These are phyloP conservation scores for Leptodontidium sp. DNA, from an alignment of 2,329 filamentous ascomycete genomes.

Conservation along the genomic window DNA sequence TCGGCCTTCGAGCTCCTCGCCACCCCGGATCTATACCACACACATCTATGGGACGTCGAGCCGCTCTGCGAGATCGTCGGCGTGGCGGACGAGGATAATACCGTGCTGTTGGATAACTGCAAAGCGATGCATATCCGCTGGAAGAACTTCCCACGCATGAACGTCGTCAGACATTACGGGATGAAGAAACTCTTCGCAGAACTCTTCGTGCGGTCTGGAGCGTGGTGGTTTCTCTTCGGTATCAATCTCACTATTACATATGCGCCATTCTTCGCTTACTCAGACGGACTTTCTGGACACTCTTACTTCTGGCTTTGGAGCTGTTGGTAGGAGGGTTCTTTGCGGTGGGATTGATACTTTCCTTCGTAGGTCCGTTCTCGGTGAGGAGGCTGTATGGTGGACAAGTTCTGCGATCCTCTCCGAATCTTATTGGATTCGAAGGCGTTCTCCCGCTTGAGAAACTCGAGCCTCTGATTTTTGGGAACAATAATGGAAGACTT, in stretches of 20 bases:
- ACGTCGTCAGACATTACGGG: conserved; percentile 3
- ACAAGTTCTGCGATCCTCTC: conserved; percentile 27
- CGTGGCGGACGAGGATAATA: conserved; percentile 43
- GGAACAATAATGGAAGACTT: conserved; percentile 32
- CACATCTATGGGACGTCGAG: conserved; percentile 46
- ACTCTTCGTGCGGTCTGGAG: conserved; percentile 15
- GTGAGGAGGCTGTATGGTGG: conserved; percentile 32
- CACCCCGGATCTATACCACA: conserved; percentile 40
- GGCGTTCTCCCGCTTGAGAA: conserved; percentile 26
- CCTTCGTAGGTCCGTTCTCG: conserved; percentile 27
- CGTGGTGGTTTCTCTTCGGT: conserved; percentile 23
- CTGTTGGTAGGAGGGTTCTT: conserved; percentile 23
- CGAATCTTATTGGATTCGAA: conserved; percentile 33
- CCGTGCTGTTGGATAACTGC: conserved; percentile 44
- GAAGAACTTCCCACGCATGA: conserved; percentile 23
- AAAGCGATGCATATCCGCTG: conserved; percentile 46
- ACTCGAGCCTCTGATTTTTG: conserved; percentile 30
- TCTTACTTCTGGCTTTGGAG: neutral
- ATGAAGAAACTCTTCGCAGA: conserved; percentile 29
- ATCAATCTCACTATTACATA: conserved; percentile 22
- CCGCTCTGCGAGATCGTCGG: conserved; percentile 46
- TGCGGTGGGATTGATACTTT: conserved; percentile 25
- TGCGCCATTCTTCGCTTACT: conserved; percentile 8
- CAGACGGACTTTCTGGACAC: neutral
- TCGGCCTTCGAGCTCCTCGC: conserved; percentile 34